Percentiles rank a stretch among this genome's conserved stretches.
phyloP scores from a whole-genome alignment of 345 rosid species.

The Rhodomyrtus tomentosa region DNA sequence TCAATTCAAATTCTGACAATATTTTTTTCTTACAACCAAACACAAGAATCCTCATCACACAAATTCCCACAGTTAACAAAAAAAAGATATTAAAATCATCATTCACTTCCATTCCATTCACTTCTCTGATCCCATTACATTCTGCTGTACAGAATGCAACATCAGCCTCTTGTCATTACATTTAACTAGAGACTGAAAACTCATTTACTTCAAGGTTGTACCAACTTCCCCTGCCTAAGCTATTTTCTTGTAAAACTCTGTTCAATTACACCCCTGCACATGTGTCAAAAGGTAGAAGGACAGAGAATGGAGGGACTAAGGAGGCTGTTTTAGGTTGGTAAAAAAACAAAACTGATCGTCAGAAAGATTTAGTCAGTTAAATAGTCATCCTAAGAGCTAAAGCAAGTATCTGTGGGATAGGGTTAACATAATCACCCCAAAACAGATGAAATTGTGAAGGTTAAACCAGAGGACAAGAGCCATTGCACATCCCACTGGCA shows the following conservation, averaged over 20 bases:
- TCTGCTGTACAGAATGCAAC: not conserved
- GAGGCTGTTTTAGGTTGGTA: not conserved
- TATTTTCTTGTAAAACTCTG: not conserved
- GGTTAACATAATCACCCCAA: not conserved
- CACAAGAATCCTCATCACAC: not conserved
- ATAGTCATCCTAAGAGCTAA: not conserved
- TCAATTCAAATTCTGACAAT: not conserved
- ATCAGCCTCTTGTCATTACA: not conserved
- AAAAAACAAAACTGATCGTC: not conserved
- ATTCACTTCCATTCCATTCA: not conserved
- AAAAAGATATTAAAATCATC: not conserved
- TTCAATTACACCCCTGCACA: not conserved
- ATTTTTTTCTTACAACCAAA: not conserved
- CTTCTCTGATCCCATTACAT: not conserved
- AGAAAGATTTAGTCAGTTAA: not conserved
- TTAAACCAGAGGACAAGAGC: not conserved
- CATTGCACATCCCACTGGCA: not conserved
- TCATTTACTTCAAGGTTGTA: not conserved
- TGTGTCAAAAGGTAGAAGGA: not conserved
- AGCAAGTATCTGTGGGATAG: not conserved
- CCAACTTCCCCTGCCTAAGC: not conserved
- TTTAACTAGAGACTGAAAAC: not conserved
- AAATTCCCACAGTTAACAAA: not conserved
- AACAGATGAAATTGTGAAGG: not conserved
- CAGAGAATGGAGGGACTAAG: not conserved